Evolutionary conservation across 2,329 filamentous ascomycete species (phyloP), one percentile per base, ranked within the genome.

Genomic region (Monosporascus cannonballus): DNA sequence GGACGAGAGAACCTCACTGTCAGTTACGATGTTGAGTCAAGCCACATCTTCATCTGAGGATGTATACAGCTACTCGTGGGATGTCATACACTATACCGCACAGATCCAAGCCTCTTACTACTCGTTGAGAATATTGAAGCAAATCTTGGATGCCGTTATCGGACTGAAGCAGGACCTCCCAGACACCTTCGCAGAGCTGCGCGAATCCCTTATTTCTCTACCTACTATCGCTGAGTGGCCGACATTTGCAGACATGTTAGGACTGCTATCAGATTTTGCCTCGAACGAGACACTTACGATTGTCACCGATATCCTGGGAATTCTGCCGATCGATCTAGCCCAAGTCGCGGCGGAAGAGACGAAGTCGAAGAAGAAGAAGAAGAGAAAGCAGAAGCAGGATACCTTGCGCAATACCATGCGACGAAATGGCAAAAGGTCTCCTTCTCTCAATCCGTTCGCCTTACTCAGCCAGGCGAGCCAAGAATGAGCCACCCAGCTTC

Each of bases 61-160:
- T 2, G 51, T 72, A 11, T 58, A 69, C 37, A 46, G 58, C 61
- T 47, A 66, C 58, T 69, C 73, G 1, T 89, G 85, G 86, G 71
- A 77, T 9, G 70, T 78, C 18, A 67, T 87, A 44, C 86, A 90
- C 60, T 73, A 86, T 47, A 65, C 76, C 8, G 83, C 84, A 0
- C 81, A 86, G 56, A 66, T 83, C 0, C 80, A 86, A 51, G 80
- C 80, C 4, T 73, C 76, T 1, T 67, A 82, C 6, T 88, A 87
- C 61, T 87, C 84, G 0, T 62, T 87, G 1, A 75, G 83, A 44
- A 79, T 83, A 55, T 63, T 79, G 20, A 69, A 69, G 54, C 81
- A 84, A 61, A 64, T 83, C 4, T 56, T 78, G 2, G 69, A 60
- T n/a, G 56, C 59, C 20, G 53, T 53, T n/a, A 34, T 47, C 2